A percentile compares a stretch with the other conserved stretches of the same genome.
Evolutionary conservation across 2,329 filamentous ascomycete species (phyloP).

Genomic region (Diaporthe helianthi): DNA sequence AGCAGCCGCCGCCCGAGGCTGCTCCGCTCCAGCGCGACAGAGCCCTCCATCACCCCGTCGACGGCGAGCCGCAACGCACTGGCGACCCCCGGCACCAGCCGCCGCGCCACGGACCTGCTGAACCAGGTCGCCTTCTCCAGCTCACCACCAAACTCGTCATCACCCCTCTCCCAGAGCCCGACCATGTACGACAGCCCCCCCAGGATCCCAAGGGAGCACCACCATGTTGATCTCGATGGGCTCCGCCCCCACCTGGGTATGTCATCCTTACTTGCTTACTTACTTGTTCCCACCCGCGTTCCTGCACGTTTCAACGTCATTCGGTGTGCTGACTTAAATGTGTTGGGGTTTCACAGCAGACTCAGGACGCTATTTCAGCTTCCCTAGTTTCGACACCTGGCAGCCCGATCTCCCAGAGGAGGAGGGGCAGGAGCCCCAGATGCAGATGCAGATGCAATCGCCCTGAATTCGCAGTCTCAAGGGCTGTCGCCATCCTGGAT

Average conservation of each 20-base stretch:
- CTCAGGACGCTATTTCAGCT: conserved; percentile 71
- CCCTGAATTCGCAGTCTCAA: conserved; percentile 39
- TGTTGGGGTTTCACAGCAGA: conserved; percentile 38
- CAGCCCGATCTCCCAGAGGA: conserved; percentile 54
- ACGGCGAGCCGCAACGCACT: conserved; percentile 60
- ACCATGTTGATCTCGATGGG: conserved; percentile 23
- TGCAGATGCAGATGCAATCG: conserved; percentile 42
- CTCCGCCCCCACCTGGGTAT: conserved; percentile 34
- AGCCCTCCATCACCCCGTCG: conserved; percentile 64
- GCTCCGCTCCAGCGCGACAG: conserved; percentile 61
- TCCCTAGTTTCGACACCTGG: conserved; percentile 76
- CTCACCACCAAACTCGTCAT: conserved; percentile 46
- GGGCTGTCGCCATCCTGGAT: conserved; percentile 12
- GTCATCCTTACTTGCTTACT: conserved; percentile 6
- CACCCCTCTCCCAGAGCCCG: conserved; percentile 47
- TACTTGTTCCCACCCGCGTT: not conserved
- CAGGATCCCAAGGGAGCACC: conserved; percentile 35
- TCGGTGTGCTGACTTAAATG: conserved; percentile 35
- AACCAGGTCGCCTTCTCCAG: conserved; percentile 59
- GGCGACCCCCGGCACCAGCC: conserved; percentile 55
- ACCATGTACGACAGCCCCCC: conserved; percentile 43
- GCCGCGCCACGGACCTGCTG: conserved; percentile 61
- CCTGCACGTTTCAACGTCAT: conserved; percentile 29
- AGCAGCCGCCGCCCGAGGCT: conserved; percentile 58
- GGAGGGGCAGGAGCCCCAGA: conserved; percentile 47